A percentile compares a stretch with the other conserved stretches of the same genome.
These are phyloP conservation scores for Aeschynomene evenia DNA, from an alignment of 306 rosid genomes.

Conservation along the genomic window DNA sequence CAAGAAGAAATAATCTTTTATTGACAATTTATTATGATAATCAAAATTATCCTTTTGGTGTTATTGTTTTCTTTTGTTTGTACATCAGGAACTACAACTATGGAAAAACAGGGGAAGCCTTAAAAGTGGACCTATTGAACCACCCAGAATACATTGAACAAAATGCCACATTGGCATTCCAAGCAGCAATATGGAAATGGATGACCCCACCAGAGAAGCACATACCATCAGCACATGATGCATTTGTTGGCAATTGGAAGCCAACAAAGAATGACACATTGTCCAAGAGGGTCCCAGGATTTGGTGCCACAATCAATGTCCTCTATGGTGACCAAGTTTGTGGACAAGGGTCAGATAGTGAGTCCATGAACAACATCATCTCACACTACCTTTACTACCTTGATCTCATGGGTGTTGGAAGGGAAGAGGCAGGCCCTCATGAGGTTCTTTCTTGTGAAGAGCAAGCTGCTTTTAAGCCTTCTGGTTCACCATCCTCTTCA, in stretches of 20 bases:
- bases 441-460: constrained; percentile 78
- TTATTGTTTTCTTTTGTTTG: constrained; percentile 23
- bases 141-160: constrained; percentile 95
- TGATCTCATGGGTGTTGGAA: constrained; percentile 71
- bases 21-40: background rate
- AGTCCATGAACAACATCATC: constrained; percentile 69
- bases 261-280: constrained; percentile 91
- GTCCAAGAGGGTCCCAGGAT: constrained; percentile 79
- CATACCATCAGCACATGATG: constrained; percentile 84
- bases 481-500: constrained; percentile 51
- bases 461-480: constrained; percentile 59
- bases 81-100: constrained; percentile 82
- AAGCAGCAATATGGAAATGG: constrained; percentile 87
- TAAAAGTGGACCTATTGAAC: constrained; percentile 70
- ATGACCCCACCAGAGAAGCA: constrained; percentile 78
- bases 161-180: constrained; percentile 89
- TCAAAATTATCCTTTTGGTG: background rate
- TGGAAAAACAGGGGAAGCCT: constrained; percentile 69
- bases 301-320: constrained; percentile 83
- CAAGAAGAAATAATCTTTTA: background rate
- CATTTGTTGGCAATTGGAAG: constrained; percentile 81
- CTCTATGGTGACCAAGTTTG: constrained; percentile 70
- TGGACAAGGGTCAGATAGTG: constrained; percentile 65
- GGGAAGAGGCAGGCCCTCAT: constrained; percentile 79
- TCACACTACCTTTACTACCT: constrained; percentile 87